Evolutionary conservation across 2,329 filamentous ascomycete genomes (phyloP).

Genomic region (Colletotrichum melonis): DNA sequence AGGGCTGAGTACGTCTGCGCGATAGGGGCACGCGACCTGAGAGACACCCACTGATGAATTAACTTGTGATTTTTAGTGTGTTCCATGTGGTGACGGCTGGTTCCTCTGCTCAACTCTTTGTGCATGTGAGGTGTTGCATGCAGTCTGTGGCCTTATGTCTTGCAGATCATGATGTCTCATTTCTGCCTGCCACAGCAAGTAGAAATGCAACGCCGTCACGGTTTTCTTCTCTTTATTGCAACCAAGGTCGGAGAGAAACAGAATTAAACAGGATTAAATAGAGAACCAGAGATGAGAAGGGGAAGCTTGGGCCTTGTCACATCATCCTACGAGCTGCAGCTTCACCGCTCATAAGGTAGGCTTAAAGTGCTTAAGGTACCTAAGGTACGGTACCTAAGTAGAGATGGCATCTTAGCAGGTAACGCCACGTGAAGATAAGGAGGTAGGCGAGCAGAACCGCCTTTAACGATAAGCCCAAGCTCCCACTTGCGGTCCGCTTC

Average conservation of each 20-base stretch:
- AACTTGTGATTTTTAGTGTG: not conserved
- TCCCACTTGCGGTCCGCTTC: slow-evolving; percentile 30
- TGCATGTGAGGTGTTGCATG: slow-evolving; percentile 7
- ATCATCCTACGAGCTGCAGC: slow-evolving; percentile 10
- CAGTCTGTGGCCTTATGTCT: not conserved
- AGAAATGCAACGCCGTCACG: not conserved
- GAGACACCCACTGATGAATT: not conserved
- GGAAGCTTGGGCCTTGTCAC: not conserved
- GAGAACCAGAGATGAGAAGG: not conserved
- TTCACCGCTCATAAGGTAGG: slow-evolving; percentile 15
- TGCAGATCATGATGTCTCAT: not conserved
- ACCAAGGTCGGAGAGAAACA: not conserved
- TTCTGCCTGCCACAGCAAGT: not conserved
- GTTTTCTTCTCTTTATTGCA: not conserved
- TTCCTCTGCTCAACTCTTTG: not conserved
- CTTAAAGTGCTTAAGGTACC: slow-evolving; percentile 1
- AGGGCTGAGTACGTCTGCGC: too few species aligned
- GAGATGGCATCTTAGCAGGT: not conserved
- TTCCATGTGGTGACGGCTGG: not conserved
- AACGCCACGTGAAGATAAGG: slow-evolving; percentile 33
- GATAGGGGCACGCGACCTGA: slow-evolving; percentile 34
- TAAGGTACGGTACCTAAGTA: not conserved
- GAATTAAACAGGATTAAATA: not conserved
- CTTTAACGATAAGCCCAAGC: slow-evolving; percentile 30
- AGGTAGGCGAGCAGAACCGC: slow-evolving; percentile 5